phyloP scores from a whole-genome alignment of 2,329 filamentous ascomycete species.

The Fusarium nodosum region DNA sequence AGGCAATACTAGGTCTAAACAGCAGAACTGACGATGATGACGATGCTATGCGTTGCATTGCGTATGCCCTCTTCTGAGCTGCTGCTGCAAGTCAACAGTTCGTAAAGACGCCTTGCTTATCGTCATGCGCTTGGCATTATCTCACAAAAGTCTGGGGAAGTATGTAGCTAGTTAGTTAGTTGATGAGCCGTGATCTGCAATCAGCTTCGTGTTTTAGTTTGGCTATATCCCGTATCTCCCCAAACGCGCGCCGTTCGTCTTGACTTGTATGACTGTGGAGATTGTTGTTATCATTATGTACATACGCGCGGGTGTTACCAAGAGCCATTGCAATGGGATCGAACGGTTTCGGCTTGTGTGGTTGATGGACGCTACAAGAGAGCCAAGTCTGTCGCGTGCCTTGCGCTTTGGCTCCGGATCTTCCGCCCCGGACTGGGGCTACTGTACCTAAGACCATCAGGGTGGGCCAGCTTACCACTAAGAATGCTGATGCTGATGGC shows the following conservation, averaged over 20 bases:
- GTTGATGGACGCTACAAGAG: too few species aligned
- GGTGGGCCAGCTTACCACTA: slow-evolving; percentile 28
- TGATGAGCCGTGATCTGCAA: slow-evolving; percentile 24
- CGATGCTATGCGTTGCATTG: slow-evolving; percentile 27
- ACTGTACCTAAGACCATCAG: slow-evolving; percentile 9
- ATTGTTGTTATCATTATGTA: background rate
- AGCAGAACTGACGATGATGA: slow-evolving; percentile 31
- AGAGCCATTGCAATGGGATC: slow-evolving; percentile 3
- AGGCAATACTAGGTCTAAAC: background rate
- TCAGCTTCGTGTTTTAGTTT: background rate
- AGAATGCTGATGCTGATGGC: slow-evolving; percentile 10
- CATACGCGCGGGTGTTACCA: background rate
- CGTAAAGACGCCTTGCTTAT: slow-evolving; percentile 11
- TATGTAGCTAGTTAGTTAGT: too few species aligned
- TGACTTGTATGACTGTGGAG: slow-evolving; percentile 10
- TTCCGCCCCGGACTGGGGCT: slow-evolving; percentile 43
- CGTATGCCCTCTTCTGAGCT: slow-evolving; percentile 6
- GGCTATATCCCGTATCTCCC: slow-evolving; percentile 2
- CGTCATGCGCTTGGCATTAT: slow-evolving; percentile 7
- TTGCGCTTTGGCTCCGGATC: slow-evolving; percentile 38
- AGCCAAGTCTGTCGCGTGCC: background rate
- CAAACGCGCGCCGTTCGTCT: slow-evolving; percentile 29
- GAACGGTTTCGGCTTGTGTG: background rate
- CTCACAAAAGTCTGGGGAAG: slow-evolving; percentile 16
- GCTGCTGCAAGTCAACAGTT: slow-evolving; percentile 29